Percentiles rank a stretch among this genome's conserved stretches.
These are phyloP conservation scores for Chlamydomonas schloesseri DNA, from an alignment of 139 green algal genomes.

Conservation along the genomic window DNA sequence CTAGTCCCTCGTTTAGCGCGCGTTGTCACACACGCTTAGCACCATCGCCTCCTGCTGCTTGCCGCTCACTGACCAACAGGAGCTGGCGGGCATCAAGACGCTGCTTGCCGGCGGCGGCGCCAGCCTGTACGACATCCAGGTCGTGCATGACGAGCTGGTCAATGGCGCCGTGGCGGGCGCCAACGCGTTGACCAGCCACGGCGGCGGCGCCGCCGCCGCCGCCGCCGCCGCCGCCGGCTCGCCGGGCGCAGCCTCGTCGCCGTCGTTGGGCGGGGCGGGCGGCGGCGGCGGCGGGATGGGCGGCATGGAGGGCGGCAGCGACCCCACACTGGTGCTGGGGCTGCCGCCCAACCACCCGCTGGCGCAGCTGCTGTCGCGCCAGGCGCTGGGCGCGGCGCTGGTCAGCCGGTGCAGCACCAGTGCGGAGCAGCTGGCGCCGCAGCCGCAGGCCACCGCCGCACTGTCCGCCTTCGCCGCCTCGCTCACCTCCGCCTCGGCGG, in stretches of 20 bases:
- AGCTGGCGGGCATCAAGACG: slow-evolving; percentile 6
- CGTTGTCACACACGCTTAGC: too few species aligned
- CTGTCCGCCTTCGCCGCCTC: neutral
- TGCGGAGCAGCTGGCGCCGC: neutral
- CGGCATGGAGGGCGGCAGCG: neutral
- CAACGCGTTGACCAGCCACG: neutral
- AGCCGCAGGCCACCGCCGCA: neutral
- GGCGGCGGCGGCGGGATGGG: neutral
- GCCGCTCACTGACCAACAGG: too few species aligned
- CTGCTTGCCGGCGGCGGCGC: neutral
- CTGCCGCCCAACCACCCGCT: neutral
- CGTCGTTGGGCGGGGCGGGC: too few species aligned
- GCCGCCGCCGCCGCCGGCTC: neutral
- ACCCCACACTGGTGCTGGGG: neutral
- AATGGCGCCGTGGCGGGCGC: neutral
- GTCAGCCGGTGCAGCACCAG: neutral
- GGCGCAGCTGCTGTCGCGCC: slow-evolving; percentile 27
- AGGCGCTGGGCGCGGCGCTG: slow-evolving; percentile 4
- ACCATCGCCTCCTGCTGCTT: too few species aligned
- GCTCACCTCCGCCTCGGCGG: neutral
- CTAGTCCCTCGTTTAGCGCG: too few species aligned
- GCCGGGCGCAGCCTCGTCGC: neutral
- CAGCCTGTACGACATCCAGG: neutral
- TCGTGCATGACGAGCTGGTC: neutral
- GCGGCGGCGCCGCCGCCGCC: neutral